Percentiles rank a stretch among this genome's conserved stretches.
phyloP scores from a whole-genome alignment of 305 asterid species.

The Solanum chacoense region DNA sequence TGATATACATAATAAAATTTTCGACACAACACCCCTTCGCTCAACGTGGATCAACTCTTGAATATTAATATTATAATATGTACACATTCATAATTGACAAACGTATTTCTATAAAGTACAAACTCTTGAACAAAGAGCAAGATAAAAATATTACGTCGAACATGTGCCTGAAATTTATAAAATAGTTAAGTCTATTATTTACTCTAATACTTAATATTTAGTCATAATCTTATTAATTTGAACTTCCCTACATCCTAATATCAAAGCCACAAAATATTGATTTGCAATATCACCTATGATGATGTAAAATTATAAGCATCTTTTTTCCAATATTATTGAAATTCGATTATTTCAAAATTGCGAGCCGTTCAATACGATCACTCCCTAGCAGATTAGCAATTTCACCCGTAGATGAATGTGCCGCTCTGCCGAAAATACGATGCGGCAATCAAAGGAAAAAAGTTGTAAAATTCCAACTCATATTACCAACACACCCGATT shows the following conservation, averaged over 20 bases:
- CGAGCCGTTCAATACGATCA: background rate
- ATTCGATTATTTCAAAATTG: too few relatives aligned
- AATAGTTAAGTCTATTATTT: background rate
- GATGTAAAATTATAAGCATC: too few relatives aligned
- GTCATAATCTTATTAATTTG: background rate
- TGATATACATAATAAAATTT: background rate
- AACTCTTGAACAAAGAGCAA: background rate
- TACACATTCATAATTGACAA: background rate
- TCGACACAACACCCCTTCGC: background rate
- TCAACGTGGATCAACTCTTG: fast-evolving
- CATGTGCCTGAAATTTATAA: background rate
- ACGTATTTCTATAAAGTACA: background rate
- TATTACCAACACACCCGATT: background rate
- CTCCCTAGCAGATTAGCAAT: background rate
- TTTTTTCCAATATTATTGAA: too few relatives aligned
- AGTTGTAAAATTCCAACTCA: background rate
- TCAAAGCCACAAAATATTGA: background rate
- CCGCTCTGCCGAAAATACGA: background rate
- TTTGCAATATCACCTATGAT: background rate
- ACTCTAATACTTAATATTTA: background rate
- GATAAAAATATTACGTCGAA: background rate
- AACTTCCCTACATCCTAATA: background rate
- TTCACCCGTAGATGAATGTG: background rate
- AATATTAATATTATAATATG: background rate
- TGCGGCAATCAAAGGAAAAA: background rate